phyloP scores from a whole-genome alignment of 2,329 filamentous ascomycete species.

The Epichloe typhina region DNA sequence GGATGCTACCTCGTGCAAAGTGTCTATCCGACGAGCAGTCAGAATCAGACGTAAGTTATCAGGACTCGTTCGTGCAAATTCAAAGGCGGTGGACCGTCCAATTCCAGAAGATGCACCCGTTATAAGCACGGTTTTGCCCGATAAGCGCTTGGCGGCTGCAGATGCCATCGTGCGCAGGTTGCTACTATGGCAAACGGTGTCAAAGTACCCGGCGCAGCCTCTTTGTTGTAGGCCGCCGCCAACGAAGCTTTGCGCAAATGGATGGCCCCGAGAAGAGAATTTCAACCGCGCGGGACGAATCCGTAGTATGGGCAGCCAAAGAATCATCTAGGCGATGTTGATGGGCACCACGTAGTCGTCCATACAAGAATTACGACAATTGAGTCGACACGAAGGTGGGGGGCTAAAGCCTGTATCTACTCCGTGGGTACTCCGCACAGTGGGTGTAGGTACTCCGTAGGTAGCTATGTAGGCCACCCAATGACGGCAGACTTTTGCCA shows the following conservation, averaged over 20 bases:
- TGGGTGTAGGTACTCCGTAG: no score
- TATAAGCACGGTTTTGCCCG: slow-evolving; percentile 83
- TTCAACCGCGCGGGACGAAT: background rate
- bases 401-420: no score
- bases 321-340: background rate
- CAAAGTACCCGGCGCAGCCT: background rate
- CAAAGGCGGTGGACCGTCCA: slow-evolving; percentile 68
- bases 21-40: slow-evolving; percentile 75
- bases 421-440: no score
- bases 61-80: slow-evolving; percentile 80
- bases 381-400: no score
- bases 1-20: slow-evolving; percentile 59
- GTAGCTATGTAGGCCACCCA: no score
- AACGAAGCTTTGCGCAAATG: no score
- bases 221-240: background rate
- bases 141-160: slow-evolving; percentile 67
- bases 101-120: slow-evolving; percentile 93
- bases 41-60: slow-evolving; percentile 70
- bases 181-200: background rate
- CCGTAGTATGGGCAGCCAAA: background rate
- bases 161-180: slow-evolving; percentile 20
- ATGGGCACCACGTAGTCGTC: background rate
- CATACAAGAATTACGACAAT: no score
- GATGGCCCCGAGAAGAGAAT: background rate
- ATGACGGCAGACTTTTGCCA: no score